Conservation (phyloP, 441 rosid species). For the Adansonia rubrostipa region DNA sequence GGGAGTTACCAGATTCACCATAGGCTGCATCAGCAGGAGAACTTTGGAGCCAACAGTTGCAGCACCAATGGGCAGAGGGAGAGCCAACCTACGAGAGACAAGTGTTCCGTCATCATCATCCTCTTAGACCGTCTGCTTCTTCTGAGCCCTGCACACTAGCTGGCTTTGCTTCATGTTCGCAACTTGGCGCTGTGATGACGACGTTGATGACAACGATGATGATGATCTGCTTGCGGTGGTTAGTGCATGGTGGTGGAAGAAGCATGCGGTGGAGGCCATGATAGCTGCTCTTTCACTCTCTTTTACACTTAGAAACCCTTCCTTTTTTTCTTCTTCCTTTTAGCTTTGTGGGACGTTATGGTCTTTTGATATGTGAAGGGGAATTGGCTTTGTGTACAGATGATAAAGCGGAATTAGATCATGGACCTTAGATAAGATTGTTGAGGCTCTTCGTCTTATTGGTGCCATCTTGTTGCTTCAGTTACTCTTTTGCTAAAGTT, state of each 20-base stretch:
- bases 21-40: constrained; percentile 83
- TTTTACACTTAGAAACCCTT: too few species aligned
- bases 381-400: too few species aligned
- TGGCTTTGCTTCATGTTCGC: constrained; percentile 52
- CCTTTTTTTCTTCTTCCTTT: too few species aligned
- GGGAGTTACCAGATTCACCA: constrained; percentile 80
- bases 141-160: constrained; percentile 70
- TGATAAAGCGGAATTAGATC: too few species aligned
- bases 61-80: neutral
- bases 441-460: too few species aligned
- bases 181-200: constrained; percentile 46
- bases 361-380: too few species aligned
- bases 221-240: constrained; percentile 56
- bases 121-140: constrained; percentile 51
- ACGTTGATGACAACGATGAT: constrained; percentile 14
- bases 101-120: constrained; percentile 45
- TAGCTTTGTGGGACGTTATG: too few species aligned
- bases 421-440: too few species aligned
- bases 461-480: too few species aligned
- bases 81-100: constrained; percentile 57
- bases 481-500: too few species aligned
- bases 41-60: neutral
- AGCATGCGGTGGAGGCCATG: neutral
- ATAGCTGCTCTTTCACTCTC: too few species aligned
- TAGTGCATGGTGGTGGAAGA: constrained; percentile 29